These are phyloP conservation scores for Fusarium newnesense DNA, from an alignment of 2,329 filamentous ascomycete species.

Conservation along the genomic window DNA sequence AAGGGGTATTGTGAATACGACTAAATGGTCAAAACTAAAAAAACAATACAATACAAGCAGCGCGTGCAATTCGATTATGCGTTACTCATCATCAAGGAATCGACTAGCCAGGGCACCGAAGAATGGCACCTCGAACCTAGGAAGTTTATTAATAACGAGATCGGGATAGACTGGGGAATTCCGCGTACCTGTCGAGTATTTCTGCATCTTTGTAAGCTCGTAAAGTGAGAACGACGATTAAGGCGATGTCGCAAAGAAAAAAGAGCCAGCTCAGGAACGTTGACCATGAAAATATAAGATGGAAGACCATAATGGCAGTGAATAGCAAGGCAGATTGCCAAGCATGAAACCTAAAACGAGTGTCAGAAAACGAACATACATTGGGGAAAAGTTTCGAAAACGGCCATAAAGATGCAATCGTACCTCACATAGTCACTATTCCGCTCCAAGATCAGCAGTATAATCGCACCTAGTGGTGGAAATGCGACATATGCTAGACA, in stretches of 20 bases:
- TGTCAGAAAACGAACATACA: constrained; percentile 14
- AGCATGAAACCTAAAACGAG: constrained; percentile 81
- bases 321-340: constrained; percentile 94
- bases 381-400: neutral
- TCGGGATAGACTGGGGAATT: neutral
- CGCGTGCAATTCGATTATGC: neutral
- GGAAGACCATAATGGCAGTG: constrained; percentile 77
- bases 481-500: constrained; percentile 87
- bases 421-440: constrained; percentile 98
- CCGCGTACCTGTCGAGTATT: constrained; percentile 67
- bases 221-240: constrained; percentile 81
- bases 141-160: constrained; percentile 3
- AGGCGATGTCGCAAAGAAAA: constrained; percentile 76
- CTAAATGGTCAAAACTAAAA: neutral
- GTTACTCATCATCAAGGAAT: constrained; percentile 85
- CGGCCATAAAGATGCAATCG: constrained; percentile 36
- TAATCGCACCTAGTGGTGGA: constrained; percentile 85
- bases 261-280: constrained; percentile 85
- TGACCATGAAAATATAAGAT: constrained; percentile 89
- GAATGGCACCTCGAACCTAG: constrained; percentile 85
- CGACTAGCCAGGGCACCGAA: constrained; percentile 87
- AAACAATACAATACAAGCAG: neutral
- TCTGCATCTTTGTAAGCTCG: constrained; percentile 87
- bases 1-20: constrained; percentile 30
- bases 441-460: constrained; percentile 86